A percentile compares a stretch with the other conserved stretches of the same genome.
Conservation (phyloP, 1,284 basidiomycete genomes). For the Malassezia sympodialis region DNA sequence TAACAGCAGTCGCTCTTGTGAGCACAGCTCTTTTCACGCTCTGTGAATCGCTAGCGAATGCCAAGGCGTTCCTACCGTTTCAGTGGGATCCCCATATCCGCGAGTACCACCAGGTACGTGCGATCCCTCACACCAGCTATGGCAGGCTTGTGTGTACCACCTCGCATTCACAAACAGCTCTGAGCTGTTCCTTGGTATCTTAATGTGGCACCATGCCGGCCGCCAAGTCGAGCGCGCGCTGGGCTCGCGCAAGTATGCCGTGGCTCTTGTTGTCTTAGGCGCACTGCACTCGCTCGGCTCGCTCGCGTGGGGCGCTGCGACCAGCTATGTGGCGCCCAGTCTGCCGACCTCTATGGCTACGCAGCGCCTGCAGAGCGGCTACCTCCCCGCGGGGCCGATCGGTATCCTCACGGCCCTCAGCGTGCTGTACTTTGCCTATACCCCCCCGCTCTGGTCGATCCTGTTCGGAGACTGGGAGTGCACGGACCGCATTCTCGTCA, state of each 20-base stretch:
- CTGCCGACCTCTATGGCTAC: background rate
- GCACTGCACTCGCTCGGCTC: constrained; percentile 4
- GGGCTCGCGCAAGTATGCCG: constrained; percentile 9
- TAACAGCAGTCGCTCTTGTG: constrained; percentile 8
- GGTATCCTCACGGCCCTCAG: constrained; percentile 6
- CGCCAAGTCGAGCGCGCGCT: constrained; percentile 7
- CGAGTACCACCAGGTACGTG: constrained; percentile 6
- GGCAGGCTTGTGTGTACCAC: constrained; percentile 11
- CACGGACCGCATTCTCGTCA: constrained; percentile 5
- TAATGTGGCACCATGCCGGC: constrained; percentile 6
- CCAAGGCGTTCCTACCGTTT: constrained; percentile 13
- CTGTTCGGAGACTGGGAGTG: constrained; percentile 4
- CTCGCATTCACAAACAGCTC: constrained; percentile 6
- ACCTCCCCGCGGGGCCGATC: constrained; percentile 14
- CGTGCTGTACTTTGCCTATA: background rate
- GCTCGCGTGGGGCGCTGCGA: background rate
- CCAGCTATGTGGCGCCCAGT: background rate
- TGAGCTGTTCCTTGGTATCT: background rate
- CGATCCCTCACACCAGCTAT: background rate
- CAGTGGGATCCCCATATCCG: constrained; percentile 10
- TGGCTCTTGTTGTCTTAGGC: background rate
- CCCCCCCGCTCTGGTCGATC: constrained; percentile 15
- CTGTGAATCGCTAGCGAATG: background rate
- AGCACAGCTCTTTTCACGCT: background rate
- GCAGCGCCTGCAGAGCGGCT: background rate